Base-by-base conservation (phyloP, 805 yeast genomes). In the Candida hungchunana region DNA sequence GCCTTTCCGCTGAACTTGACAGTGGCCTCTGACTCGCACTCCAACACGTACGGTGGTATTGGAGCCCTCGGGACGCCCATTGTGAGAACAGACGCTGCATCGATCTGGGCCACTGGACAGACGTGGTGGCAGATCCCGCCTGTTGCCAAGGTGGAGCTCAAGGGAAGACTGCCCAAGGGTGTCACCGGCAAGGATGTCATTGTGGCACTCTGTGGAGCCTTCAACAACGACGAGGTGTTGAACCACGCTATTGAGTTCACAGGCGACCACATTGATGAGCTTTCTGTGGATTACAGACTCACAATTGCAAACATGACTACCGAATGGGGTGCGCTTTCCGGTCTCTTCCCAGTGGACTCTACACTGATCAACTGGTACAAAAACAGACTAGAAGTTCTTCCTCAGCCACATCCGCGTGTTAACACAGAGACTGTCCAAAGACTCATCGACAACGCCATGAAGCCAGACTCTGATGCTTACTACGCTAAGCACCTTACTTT, bases 71-170 rank as follows among this genome's bases (percentile, higher is more conserved):
- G 99, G 34, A 94, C 98, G 3, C 97, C 99, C 8, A 83, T 93
- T 37, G 99, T 93, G 38, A 77, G 99, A 63, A 93, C 99, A 0
- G 99, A 93, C 63, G 98, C 97, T 16, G 99, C 99, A 4, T 78
- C 97, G 8, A 90, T 93, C 47, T 93, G 99, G 99, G 97, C 99
- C 10, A 93, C 99, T 0, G 97, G 97, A 26, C 95, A 88, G 65
- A 93, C 98, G 4, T 93, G 99, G 99, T 93, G 98, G 98, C 98
- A 94, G 74, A 86, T 93, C 37, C 99, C 99, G 3, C 97, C 98
- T 1, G 97, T 93, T 17, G 98, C 97, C 23, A 77, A 79, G 53
- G 97, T 93, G 8, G 94, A 86, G 59, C 72, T 93, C 37, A 68
- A 73, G 46, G 96, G 96, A 28, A 62, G 74, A 48, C 71, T 93